Evolutionary conservation across 306 rosid genomes (phyloP).

Genomic region (Castanospermum australe): DNA sequence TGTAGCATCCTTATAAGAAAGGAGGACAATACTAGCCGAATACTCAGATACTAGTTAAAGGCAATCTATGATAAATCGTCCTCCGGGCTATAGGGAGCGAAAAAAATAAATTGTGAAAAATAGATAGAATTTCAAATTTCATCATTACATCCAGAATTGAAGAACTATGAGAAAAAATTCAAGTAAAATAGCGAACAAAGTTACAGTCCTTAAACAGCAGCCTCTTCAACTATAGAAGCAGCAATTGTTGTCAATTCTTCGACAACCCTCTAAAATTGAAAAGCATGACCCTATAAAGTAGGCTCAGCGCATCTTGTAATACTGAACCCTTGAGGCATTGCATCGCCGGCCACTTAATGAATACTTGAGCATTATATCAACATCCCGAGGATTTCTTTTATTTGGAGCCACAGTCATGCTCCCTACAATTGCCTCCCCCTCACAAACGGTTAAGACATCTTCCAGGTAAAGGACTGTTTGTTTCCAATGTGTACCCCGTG

Average conservation of each 20-base stretch:
- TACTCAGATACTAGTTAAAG: background rate
- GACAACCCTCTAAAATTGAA: slow-evolving; percentile 6
- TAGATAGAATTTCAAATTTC: slow-evolving; percentile 32
- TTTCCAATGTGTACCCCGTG: slow-evolving; percentile 92
- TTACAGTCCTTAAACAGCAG: slow-evolving; percentile 4
- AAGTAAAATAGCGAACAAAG: slow-evolving; percentile 18
- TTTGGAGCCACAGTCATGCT: slow-evolving; percentile 81
- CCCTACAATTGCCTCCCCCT: slow-evolving; percentile 81
- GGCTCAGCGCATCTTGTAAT: slow-evolving; percentile 82
- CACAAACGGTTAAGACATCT: slow-evolving; percentile 85
- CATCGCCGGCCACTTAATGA: slow-evolving; percentile 71
- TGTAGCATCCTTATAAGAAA: background rate
- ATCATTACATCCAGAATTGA: slow-evolving; percentile 32
- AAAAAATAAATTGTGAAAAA: background rate
- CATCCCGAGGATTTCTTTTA: slow-evolving; percentile 83
- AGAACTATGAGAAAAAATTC: slow-evolving; percentile 30
- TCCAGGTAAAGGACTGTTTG: slow-evolving; percentile 94
- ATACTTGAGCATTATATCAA: slow-evolving; percentile 84
- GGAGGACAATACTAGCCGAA: background rate
- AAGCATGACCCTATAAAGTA: background rate
- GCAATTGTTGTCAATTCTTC: slow-evolving; percentile 25
- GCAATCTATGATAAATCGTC: background rate
- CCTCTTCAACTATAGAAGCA: slow-evolving; percentile 3
- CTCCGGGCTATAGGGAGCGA: background rate
- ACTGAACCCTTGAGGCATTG: slow-evolving; percentile 61